These are phyloP conservation scores for Salix viminalis DNA, from an alignment of 345 rosid genomes.

Conservation along the genomic window DNA sequence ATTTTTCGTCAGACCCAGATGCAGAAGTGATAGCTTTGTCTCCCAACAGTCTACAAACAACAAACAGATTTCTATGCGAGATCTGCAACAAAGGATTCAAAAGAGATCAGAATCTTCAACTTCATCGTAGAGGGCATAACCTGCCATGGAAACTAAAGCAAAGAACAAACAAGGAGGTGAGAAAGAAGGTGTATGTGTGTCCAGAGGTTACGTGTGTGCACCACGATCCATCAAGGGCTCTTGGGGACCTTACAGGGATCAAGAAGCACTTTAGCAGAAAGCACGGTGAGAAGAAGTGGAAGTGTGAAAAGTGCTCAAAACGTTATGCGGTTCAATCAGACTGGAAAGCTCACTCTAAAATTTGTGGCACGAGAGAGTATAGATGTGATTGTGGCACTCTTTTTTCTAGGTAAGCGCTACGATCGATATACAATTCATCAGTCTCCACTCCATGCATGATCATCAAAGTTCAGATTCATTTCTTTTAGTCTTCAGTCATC, in stretches of 20 bases:
- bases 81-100: constrained; percentile 63
- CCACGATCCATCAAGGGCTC: constrained; percentile 59
- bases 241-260: constrained; percentile 64
- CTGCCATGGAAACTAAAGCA: constrained; percentile 68
- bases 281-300: constrained; percentile 69
- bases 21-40: constrained; percentile 57
- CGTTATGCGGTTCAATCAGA: constrained; percentile 63
- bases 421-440: neutral
- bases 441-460: neutral
- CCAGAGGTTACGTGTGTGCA: constrained; percentile 53
- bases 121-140: constrained; percentile 63
- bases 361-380: constrained; percentile 63
- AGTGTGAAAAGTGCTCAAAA: constrained; percentile 58
- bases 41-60: constrained; percentile 44
- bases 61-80: constrained; percentile 56
- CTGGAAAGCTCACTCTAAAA: constrained; percentile 63
- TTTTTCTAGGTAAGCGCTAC: constrained; percentile 46
- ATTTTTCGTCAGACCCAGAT: constrained; percentile 44
- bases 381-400: constrained; percentile 58
- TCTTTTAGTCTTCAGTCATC: neutral
- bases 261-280: constrained; percentile 60
- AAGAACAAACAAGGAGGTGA: constrained; percentile 43
- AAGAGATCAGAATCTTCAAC: constrained; percentile 69
- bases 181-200: constrained; percentile 53
- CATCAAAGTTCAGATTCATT: neutral